Evolutionary conservation across 1,284 basidiomycete species (phyloP), one percentile per base, ranked within the genome.

Genomic region (Volvariella volvacea): DNA sequence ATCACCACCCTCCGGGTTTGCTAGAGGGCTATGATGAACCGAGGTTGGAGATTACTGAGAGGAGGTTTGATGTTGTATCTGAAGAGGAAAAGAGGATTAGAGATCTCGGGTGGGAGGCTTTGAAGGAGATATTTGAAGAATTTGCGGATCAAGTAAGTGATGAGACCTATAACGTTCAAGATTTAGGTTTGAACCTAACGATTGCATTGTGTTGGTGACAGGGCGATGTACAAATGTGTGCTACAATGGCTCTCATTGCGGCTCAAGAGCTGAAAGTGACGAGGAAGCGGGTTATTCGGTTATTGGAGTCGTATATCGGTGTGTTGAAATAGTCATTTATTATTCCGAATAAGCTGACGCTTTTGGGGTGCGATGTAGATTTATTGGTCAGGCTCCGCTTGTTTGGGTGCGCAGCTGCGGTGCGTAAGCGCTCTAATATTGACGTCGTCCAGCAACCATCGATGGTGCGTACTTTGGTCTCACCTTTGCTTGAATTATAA

Each of bases 161-260:
- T n/a, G n/a, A n/a, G n/a, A n/a, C n/a, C n/a, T n/a, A n/a, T n/a
- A 1, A 16, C 40, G 15, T 6, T 12, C 22, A 22, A 6, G 25
- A 12, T 28, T 28, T 6, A 12, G 6, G 25, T 6, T 28, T 21
- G n/a, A 17, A 36, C 9, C 17, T 47, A 40, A 43, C 42, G 15
- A n/a, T 40, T 25, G 15, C 15, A 31, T 37, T n/a, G 3, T 7
- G n/a, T 28, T 28, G 33, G 33, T 25, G 42, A 10, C 37, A 87
- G 83, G 86, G 87, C 3, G 79, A 89, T 52, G 65, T 88, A 1
- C 86, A 88, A 54, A 83, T 79, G 69, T 88, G 86, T 59, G 77
- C 83, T 2, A 75, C 84, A 69, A 55, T 89, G 15, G 67, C 76
- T 2, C 56, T 83, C 1, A 63, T 88, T 17, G 82, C 77, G 8